Base-by-base conservation (phyloP, 179 eudicot genomes). In the Corrigiola litoralis region DNA sequence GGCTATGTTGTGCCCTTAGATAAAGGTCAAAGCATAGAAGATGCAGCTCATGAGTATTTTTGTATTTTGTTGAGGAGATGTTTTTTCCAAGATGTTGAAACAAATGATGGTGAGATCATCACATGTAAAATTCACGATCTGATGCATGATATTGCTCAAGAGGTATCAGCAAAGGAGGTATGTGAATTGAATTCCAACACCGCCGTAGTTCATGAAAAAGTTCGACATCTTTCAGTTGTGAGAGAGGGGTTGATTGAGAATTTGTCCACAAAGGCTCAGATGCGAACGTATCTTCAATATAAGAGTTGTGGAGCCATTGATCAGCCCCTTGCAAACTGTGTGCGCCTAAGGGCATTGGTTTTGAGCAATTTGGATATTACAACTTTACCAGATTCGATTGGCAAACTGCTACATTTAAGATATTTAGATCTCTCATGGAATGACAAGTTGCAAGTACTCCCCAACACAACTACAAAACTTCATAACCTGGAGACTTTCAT, bases 261-360 rank as follows among this genome's bases (percentile, higher is more conserved):
- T 42, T 44, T 21, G 29, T 18, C 12, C 41, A 14, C 13, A 36
- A 31, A 31, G 32, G 13, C 41, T 12, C 33, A 45, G 25, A 57
- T 58, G 23, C 55, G 55, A 17, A 33, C 69, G 0, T 40, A 10
- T 18, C 38, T 71, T 58, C 38, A 42, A 54, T 20, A 18, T 63
- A 8, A 45, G 38, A 45, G 45, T 23, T 33, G 28, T 12, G 72
- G 48, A 5, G 47, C 3, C 8, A 49, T 37, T 3, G 65, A 18
- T 24, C 4, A 12, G 4, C 2, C 54, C 52, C 32, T 55, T 1
- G 16, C 10, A 25, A 50, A 24, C 31, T 79, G 49, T 28, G 44
- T 36, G 17, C 41, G 57, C 53, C 41, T 79, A 46, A 66, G 80
- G 27, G 61, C 67, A 10, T 57, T 79, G 42, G 72, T 69, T 24